Base-by-base conservation (phyloP, 129 eudicot species). In the Lactuca sativa region DNA sequence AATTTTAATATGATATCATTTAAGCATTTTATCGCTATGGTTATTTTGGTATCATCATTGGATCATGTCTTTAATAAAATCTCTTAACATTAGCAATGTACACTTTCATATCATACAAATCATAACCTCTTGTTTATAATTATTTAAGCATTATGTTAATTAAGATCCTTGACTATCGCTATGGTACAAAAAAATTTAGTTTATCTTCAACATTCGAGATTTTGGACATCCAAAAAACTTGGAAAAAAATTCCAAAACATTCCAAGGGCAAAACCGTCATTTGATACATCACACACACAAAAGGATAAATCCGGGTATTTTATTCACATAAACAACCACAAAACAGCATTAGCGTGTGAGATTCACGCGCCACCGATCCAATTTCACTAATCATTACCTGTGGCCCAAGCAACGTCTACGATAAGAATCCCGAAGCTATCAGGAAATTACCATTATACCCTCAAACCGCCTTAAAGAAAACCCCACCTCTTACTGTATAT, bases 401-500 rank as follows among this genome's bases (percentile, higher is more conserved):
- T 30, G 60, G 54, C 70, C 67, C 65, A 68, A 64, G 80, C 17
- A 73, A 66, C 56, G 70, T 76, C 62, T 4, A 66, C 40, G 64
- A 64, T 56, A 65, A 56, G 44, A 10, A 36, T 66, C 79, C 41
- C 31, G 38, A 75, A 75, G 21, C 69, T 8, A 15, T 5, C 15
- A 41, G 0, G 52, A 58, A 44, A 57, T 62, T 53, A 77, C 79
- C 61, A 65, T 67, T 59, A 7, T 44, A 52, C 52, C 77, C 86
- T 52, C 79, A 11, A 74, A 79, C 86, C 90, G 84, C 77, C 90
- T 70, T 34, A n/a, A 58, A 12, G n/a, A 40, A 84, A 73, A 49
- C 74, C 88, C 83, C 72, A 47, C 56, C 51, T 60, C 75, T n/a
- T 21, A 9, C 30, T 25, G 30, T 52, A 36, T 65, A 56, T 52